Base-by-base conservation (phyloP, 1,284 basidiomycete genomes). In the Pascua sp. region DNA sequence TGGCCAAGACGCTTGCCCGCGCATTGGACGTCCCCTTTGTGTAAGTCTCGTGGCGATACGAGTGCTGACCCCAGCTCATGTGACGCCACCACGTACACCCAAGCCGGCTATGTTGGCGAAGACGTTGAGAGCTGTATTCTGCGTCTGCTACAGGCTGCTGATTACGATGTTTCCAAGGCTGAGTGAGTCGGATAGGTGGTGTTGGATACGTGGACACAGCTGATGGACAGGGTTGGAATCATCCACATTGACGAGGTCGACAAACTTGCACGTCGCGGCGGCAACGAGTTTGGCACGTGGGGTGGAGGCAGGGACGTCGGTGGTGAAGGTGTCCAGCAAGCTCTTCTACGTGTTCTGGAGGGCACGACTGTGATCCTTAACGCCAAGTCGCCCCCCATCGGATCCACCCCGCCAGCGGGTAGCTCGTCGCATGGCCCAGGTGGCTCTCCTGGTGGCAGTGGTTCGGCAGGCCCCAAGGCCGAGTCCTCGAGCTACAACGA, bases 231-330 rank as follows among this genome's bases (percentile, higher is more conserved):
- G 67, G 85, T 86, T 67, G 92, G 92, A 4, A 97, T 98, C 57
- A 87, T 97, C 17, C 95, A 94, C 73, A 94, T 98, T 51, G 95
- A 98, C 69, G 95, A 98, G 78, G 81, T 94, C 2, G 94, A 98
- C 78, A 98, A 97, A 78, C 85, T 97, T 53, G 89, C 90, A 4
- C 67, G 79, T 32, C 82, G 87, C 42, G 87, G 86, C 57, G 79
- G 81, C 32, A 80, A 82, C 11, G 86, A 88, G 12, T 64, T 66
- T 36, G 74, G 72, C 4, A 68, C 66, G 1, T 77, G 69, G 64
- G 77, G 87, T 5, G 68, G 70, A 8, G 87, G 88, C 1, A 85
- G 91, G 50, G 95, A 98, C 71, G 93, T 98, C 0, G 89, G 91
- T 17, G 94, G 94, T 5, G 93, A 96, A 80, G 94, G 94, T 40